A percentile compares a stretch with the other conserved stretches of the same genome.
phyloP scores from a whole-genome alignment of 495 filamentous ascomycete species.

The Niebla homalea region DNA sequence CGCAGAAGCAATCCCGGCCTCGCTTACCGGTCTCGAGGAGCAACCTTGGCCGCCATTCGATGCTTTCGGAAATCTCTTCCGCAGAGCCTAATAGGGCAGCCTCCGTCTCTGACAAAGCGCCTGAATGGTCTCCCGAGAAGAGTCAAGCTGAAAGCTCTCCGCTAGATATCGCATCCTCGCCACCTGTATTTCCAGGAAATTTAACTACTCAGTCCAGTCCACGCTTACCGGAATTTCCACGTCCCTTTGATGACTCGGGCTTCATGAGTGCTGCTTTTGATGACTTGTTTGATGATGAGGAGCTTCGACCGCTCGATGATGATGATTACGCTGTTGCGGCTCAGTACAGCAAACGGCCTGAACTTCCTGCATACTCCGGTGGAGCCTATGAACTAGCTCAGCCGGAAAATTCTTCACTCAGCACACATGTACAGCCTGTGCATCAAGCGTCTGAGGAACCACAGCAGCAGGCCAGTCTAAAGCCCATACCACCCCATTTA shows the following conservation, averaged over 20 bases:
- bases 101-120: slow-evolving; percentile 26
- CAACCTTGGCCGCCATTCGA: slow-evolving; percentile 33
- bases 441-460: slow-evolving; percentile 2
- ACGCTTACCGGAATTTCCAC: slow-evolving; percentile 48
- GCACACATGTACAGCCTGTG: background rate
- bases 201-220: slow-evolving; percentile 57
- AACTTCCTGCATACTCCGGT: background rate
- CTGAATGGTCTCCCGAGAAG: slow-evolving; percentile 43
- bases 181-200: slow-evolving; percentile 50
- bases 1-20: slow-evolving; percentile 17
- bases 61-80: slow-evolving; percentile 24
- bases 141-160: slow-evolving; percentile 38
- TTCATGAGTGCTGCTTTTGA: slow-evolving; percentile 68
- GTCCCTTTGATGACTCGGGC: slow-evolving; percentile 60
- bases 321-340: slow-evolving; percentile 18
- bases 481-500: slow-evolving; percentile 3
- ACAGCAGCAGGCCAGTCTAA: background rate
- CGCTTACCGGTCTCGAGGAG: slow-evolving; percentile 12
- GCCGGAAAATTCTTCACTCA: background rate
- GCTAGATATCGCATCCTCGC: slow-evolving; percentile 61
- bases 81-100: slow-evolving; percentile 34
- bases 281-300: slow-evolving; percentile 39
- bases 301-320: slow-evolving; percentile 21
- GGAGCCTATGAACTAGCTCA: background rate
- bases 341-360: slow-evolving; percentile 14